phyloP scores from a whole-genome alignment of 2,329 filamentous ascomycete species.

The Domatiomyces globalis region DNA sequence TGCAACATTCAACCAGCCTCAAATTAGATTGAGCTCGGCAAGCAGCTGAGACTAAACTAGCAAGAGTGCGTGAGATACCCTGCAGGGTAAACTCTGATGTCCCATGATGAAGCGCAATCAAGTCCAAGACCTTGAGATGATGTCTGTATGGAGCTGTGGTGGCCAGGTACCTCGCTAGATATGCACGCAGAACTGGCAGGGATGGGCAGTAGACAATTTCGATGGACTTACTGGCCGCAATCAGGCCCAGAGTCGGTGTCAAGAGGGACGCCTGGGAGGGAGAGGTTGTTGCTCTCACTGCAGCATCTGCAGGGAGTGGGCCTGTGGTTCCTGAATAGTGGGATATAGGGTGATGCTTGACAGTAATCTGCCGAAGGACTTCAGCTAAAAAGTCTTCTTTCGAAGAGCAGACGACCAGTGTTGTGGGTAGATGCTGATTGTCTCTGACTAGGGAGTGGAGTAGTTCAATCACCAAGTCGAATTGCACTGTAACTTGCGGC shows the following conservation, averaged over 20 bases:
- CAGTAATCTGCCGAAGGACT: slow-evolving; percentile 37
- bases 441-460: slow-evolving; percentile 47
- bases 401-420: slow-evolving; percentile 56
- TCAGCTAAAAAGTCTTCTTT: slow-evolving; percentile 50
- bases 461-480: slow-evolving; percentile 40
- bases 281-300: slow-evolving; percentile 1
- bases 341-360: slow-evolving; percentile 13
- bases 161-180: slow-evolving; percentile 41
- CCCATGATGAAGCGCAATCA: slow-evolving; percentile 28
- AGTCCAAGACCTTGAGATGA: slow-evolving; percentile 29
- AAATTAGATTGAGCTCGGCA: slow-evolving; percentile 21
- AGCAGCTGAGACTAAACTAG: slow-evolving; percentile 27
- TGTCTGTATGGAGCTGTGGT: slow-evolving; percentile 3
- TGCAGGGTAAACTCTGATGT: slow-evolving; percentile 36
- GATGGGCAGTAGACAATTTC: slow-evolving; percentile 60
- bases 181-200: slow-evolving; percentile 62
- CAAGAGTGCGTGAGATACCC: slow-evolving; percentile 33
- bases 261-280: slow-evolving; percentile 34
- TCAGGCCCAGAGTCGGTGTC: slow-evolving; percentile 51
- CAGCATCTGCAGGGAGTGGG: too few relatives aligned
- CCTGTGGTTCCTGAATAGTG: slow-evolving; percentile 1
- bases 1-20: slow-evolving; percentile 29
- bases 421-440: slow-evolving; percentile 43
- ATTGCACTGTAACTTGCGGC: slow-evolving; percentile 11
- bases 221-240: slow-evolving; percentile 55